Conservation (phyloP, 1,284 basidiomycete species). For the Psilocybe mexicana region DNA sequence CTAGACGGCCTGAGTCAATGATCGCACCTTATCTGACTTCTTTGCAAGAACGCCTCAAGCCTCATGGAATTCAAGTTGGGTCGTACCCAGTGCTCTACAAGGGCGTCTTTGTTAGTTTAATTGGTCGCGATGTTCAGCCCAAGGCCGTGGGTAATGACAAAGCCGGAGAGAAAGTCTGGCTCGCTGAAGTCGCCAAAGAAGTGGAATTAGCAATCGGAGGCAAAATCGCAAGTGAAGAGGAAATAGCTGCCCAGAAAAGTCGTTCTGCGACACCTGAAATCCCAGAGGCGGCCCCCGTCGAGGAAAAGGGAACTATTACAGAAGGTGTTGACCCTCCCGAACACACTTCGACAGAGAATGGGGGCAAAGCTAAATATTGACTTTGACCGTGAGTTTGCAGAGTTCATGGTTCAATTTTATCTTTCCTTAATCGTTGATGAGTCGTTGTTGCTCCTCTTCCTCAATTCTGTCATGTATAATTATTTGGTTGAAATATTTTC, state of each 20-base stretch:
- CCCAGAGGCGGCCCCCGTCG: background rate
- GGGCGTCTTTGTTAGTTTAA: slow-evolving; percentile 71
- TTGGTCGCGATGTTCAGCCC: slow-evolving; percentile 61
- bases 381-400: background rate
- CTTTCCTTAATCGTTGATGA: slow-evolving; percentile 9
- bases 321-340: slow-evolving; percentile 4
- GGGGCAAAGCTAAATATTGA: slow-evolving; percentile 19
- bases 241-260: slow-evolving; percentile 45
- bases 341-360: background rate
- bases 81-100: slow-evolving; percentile 74
- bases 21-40: slow-evolving; percentile 88
- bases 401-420: slow-evolving; percentile 7
- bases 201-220: slow-evolving; percentile 63
- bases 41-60: slow-evolving; percentile 74
- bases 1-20: slow-evolving; percentile 75
- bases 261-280: slow-evolving; percentile 16
- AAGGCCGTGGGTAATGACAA: slow-evolving; percentile 37
- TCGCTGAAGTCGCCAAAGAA: slow-evolving; percentile 63
- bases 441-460: slow-evolving; percentile 10
- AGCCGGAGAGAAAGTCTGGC: slow-evolving; percentile 33
- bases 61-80: slow-evolving; percentile 81
- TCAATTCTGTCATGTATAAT: slow-evolving; percentile 7
- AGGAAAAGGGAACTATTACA: background rate
- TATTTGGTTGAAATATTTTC: slow-evolving; percentile 1
- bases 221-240: slow-evolving; percentile 59